These are phyloP conservation scores for Candida fluviatilis DNA, from an alignment of 805 yeast genomes.

Conservation along the genomic window DNA sequence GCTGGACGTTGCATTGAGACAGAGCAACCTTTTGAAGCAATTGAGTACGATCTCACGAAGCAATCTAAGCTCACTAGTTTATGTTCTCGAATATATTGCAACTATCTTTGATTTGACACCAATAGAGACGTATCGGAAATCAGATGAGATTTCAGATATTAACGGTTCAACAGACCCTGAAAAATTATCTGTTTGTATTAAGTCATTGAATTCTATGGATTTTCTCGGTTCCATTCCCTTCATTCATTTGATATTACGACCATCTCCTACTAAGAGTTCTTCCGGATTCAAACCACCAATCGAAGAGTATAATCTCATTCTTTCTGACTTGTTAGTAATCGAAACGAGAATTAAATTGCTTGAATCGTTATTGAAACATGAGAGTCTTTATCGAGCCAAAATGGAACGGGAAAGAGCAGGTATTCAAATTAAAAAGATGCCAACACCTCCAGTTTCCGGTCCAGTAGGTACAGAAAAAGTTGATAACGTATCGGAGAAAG, in stretches of 20 bases:
- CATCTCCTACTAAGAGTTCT: conserved; percentile 32
- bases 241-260: conserved; percentile 37
- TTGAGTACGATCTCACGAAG: conserved; percentile 35
- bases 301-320: conserved; percentile 20
- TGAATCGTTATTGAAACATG: conserved; percentile 21
- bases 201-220: conserved; percentile 30
- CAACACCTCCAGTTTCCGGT: conserved; percentile 11
- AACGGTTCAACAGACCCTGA: conserved; percentile 6
- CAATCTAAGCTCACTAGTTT: conserved; percentile 34
- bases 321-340: conserved; percentile 24
- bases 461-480: neutral
- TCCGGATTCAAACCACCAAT: conserved; percentile 39
- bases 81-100: conserved; percentile 31
- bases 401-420: conserved; percentile 28
- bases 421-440: conserved; percentile 17
- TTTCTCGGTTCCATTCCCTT: conserved; percentile 36
- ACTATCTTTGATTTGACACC: conserved; percentile 17
- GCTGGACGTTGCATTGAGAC: conserved; percentile 10
- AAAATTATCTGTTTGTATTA: conserved; percentile 7
- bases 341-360: conserved; percentile 19
- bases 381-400: conserved; percentile 21
- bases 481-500: neutral
- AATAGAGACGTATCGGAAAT: conserved; percentile 22
- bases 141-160: conserved; percentile 21
- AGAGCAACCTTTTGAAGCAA: conserved; percentile 18